Evolutionary conservation across 306 rosid genomes (phyloP).

Genomic region (Trichosanthes cucumerina): DNA sequence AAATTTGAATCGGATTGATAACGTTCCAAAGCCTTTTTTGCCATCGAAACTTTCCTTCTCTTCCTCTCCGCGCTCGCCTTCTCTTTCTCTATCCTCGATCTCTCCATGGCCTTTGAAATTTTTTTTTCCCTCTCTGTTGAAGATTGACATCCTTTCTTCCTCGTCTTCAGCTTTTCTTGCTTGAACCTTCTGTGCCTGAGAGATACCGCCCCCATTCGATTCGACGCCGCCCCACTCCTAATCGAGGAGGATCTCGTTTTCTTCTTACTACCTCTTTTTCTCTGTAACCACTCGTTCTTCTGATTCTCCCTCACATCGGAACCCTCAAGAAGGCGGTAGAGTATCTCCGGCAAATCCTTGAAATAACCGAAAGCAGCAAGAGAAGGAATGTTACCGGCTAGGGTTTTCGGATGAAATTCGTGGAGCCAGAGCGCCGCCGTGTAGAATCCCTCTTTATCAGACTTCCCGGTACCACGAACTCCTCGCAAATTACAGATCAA

Average conservation of each 20-base stretch:
- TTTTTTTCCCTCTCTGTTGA: background rate
- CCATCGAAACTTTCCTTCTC: slow-evolving; percentile 35
- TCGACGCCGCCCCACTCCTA: too few relatives aligned
- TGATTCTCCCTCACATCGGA: slow-evolving; percentile 19
- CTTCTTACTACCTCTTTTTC: background rate
- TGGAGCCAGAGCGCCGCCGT: slow-evolving; percentile 49
- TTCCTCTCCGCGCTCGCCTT: slow-evolving; percentile 27
- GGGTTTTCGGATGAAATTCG: slow-evolving; percentile 51
- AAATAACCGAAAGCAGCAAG: slow-evolving; percentile 55
- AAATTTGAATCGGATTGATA: slow-evolving; percentile 28
- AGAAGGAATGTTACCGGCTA: slow-evolving; percentile 35
- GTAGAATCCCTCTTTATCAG: slow-evolving; percentile 35
- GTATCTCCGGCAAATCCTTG: slow-evolving; percentile 68
- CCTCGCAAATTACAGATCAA: slow-evolving; percentile 54
- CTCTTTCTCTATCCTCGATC: slow-evolving; percentile 19
- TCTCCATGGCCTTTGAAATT: background rate
- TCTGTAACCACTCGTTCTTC: slow-evolving; percentile 20
- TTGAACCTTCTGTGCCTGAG: background rate
- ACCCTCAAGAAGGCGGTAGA: slow-evolving; percentile 46
- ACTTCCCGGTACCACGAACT: slow-evolving; percentile 58
- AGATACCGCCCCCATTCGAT: background rate
- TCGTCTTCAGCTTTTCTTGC: background rate
- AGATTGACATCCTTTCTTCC: background rate
- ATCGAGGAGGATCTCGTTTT: background rate
- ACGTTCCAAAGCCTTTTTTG: slow-evolving; percentile 37